These are phyloP conservation scores for Yarrowia deformans DNA, from an alignment of 805 yeast genomes.

Conservation along the genomic window DNA sequence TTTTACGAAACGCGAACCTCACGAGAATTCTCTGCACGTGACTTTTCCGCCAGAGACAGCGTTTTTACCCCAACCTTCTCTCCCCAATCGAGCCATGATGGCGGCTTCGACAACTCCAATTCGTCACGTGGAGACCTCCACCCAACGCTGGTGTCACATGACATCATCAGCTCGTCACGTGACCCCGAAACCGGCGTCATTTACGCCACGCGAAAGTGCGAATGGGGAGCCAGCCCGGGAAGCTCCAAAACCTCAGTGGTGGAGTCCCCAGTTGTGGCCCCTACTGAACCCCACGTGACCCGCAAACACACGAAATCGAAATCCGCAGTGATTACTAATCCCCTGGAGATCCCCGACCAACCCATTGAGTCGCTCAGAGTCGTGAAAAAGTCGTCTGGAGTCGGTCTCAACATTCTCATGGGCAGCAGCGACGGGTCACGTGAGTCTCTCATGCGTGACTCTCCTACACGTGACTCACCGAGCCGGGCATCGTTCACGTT, in stretches of 20 bases:
- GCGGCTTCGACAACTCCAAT: background rate
- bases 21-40: background rate
- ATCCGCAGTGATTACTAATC: background rate
- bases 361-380: conserved; percentile 10
- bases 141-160: conserved; percentile 20
- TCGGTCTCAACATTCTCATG: conserved; percentile 10
- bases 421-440: background rate
- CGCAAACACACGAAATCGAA: background rate
- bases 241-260: conserved; percentile 1
- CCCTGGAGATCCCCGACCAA: conserved; percentile 2
- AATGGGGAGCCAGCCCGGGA: conserved; percentile 18
- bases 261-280: background rate
- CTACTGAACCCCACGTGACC: background rate
- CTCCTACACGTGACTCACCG: background rate
- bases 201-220: conserved; percentile 22
- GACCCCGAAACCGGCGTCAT: conserved; percentile 28
- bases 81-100: background rate
- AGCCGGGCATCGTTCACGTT: background rate
- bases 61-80: background rate
- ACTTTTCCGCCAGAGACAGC: conserved; percentile 1
- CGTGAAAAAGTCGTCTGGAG: conserved; percentile 10
- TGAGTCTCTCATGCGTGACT: background rate
- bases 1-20: background rate
- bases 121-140: background rate
- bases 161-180: conserved; percentile 24